phyloP scores from a whole-genome alignment of 1,284 basidiomycete genomes.

The Puccinia brachypodii region DNA sequence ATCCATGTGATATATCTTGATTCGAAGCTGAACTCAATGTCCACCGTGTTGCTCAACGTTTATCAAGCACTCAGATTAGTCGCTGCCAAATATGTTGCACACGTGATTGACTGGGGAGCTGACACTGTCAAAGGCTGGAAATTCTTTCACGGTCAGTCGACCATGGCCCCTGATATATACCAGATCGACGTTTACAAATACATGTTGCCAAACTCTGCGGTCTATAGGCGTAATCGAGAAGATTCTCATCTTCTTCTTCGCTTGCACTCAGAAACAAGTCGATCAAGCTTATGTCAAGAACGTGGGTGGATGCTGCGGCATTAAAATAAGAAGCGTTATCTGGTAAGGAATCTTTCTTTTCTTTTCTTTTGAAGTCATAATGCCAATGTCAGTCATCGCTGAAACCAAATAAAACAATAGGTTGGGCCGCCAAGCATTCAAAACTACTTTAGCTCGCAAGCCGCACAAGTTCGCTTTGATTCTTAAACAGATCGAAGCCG shows the following conservation, averaged over 20 bases:
- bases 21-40: conserved; percentile 67
- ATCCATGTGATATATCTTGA: conserved; percentile 77
- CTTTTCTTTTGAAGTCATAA: background rate
- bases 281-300: conserved; percentile 18
- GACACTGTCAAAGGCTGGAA: conserved; percentile 60
- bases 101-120: conserved; percentile 68
- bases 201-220: background rate
- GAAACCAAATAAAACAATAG: background rate
- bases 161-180: background rate
- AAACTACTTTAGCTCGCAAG: background rate
- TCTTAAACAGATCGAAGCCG: conserved; percentile 9
- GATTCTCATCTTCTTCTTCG: conserved; percentile 2
- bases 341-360: conserved; percentile 8
- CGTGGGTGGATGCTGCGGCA: conserved; percentile 11
- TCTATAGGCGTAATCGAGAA: conserved; percentile 29
- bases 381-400: too few relatives aligned
- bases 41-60: conserved; percentile 73
- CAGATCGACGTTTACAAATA: background rate
- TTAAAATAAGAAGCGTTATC: conserved; percentile 10
- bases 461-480: conserved; percentile 19
- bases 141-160: conserved; percentile 64
- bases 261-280: conserved; percentile 11
- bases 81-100: conserved; percentile 84
- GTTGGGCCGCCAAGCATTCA: conserved; percentile 38
- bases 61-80: conserved; percentile 82